phyloP scores from a whole-genome alignment of 306 rosid species.

The Malus asiatica region DNA sequence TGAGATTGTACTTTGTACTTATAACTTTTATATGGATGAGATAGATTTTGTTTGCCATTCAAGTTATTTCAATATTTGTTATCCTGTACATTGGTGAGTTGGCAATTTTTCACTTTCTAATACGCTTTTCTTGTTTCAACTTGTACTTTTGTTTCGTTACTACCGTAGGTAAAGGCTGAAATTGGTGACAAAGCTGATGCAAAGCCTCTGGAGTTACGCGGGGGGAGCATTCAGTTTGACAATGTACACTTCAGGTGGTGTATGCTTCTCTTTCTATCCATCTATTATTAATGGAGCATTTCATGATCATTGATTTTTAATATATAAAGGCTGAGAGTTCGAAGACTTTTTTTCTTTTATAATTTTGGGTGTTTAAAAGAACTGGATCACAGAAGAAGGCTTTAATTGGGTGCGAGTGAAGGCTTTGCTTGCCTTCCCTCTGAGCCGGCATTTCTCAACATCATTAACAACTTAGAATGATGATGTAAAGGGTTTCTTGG shows the following conservation, averaged over 20 bases:
- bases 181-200: slow-evolving; percentile 58
- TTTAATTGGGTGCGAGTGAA: not conserved
- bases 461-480: not conserved
- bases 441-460: not conserved
- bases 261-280: slow-evolving; percentile 3
- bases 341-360: not conserved
- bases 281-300: not conserved
- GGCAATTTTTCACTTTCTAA: not conserved
- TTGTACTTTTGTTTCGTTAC: slow-evolving; percentile 2
- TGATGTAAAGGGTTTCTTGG: not conserved
- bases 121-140: slow-evolving; percentile 6
- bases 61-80: not conserved
- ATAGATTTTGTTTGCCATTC: not conserved
- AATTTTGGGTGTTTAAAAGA: not conserved
- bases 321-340: not conserved
- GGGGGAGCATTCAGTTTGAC: slow-evolving; percentile 69
- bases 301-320: not conserved
- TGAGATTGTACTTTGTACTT: not conserved
- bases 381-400: not conserved
- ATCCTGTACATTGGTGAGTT: not conserved
- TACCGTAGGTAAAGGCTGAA: slow-evolving; percentile 73
- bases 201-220: slow-evolving; percentile 54
- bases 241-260: slow-evolving; percentile 77
- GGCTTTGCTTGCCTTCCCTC: not conserved
- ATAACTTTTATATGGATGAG: not conserved